These are phyloP conservation scores for Candida awuae DNA, from an alignment of 805 yeast species.

Conservation along the genomic window DNA sequence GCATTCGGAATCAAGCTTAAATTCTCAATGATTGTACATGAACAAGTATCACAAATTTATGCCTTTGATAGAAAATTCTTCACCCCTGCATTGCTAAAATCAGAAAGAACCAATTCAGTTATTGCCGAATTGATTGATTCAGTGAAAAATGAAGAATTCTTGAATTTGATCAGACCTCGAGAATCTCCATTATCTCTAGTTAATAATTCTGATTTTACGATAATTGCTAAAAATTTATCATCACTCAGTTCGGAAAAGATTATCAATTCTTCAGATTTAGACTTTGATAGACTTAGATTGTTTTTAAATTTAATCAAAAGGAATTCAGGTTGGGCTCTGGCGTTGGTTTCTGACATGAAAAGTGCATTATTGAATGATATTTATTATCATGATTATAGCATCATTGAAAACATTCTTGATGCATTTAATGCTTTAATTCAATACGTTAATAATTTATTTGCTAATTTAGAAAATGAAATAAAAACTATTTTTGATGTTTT, in stretches of 20 bases:
- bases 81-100: constrained; percentile 17
- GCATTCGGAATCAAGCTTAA: constrained; percentile 60
- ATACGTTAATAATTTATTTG: constrained; percentile 39
- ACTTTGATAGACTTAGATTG: constrained; percentile 30
- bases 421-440: constrained; percentile 44
- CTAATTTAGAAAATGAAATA: constrained; percentile 34
- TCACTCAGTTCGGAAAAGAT: constrained; percentile 2
- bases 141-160: constrained; percentile 20
- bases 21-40: constrained; percentile 37
- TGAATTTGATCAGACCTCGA: constrained; percentile 29
- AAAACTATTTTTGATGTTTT: constrained; percentile 29
- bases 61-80: constrained; percentile 59
- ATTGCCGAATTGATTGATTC: constrained; percentile 20
- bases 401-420: constrained; percentile 38
- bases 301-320: constrained; percentile 33
- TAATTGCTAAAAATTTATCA: not conserved
- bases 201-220: not conserved
- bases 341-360: constrained; percentile 29
- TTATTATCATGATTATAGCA: constrained; percentile 15
- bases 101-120: constrained; percentile 11
- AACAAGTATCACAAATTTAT: constrained; percentile 48
- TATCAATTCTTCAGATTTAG: constrained; percentile 25
- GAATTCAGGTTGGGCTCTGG: constrained; percentile 33
- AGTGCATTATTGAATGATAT: constrained; percentile 22
- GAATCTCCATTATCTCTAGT: constrained; percentile 23